These are phyloP conservation scores for Colletotrichum tropicale DNA, from an alignment of 2,329 filamentous ascomycete genomes.

Conservation along the genomic window DNA sequence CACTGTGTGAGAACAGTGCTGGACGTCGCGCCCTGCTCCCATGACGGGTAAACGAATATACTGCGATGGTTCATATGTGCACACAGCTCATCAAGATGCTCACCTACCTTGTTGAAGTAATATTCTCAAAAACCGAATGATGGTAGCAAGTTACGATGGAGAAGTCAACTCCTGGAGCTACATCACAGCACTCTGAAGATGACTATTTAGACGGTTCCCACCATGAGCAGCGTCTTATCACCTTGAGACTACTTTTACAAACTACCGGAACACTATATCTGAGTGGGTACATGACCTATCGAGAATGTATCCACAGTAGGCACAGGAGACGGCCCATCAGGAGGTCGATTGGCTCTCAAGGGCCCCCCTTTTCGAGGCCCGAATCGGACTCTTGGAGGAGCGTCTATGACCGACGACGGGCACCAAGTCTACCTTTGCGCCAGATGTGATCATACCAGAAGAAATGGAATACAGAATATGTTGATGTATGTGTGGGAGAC, in stretches of 20 bases:
- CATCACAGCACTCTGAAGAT: neutral
- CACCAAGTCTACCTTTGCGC: no score
- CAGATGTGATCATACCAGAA: neutral
- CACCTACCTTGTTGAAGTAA: neutral
- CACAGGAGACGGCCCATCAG: neutral
- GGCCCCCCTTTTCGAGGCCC: neutral
- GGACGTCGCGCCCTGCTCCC: neutral
- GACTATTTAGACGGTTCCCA: accelerated
- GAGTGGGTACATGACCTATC: no score
- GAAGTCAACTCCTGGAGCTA: accelerated
- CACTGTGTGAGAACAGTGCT: neutral
- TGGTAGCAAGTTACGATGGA: neutral
- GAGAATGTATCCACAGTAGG: neutral
- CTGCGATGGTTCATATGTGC: neutral
- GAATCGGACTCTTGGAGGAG: accelerated
- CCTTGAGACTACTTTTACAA: neutral
- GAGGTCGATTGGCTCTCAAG: neutral
- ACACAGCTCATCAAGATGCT: neutral
- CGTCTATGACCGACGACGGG: neutral
- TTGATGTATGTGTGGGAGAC: neutral
- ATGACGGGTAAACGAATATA: neutral
- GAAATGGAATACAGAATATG: no score
- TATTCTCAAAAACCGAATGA: neutral
- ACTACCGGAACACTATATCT: neutral
- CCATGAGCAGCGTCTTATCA: neutral